These are phyloP conservation scores for Tuber calosporum DNA, from an alignment of 495 filamentous ascomycete genomes.

Conservation along the genomic window DNA sequence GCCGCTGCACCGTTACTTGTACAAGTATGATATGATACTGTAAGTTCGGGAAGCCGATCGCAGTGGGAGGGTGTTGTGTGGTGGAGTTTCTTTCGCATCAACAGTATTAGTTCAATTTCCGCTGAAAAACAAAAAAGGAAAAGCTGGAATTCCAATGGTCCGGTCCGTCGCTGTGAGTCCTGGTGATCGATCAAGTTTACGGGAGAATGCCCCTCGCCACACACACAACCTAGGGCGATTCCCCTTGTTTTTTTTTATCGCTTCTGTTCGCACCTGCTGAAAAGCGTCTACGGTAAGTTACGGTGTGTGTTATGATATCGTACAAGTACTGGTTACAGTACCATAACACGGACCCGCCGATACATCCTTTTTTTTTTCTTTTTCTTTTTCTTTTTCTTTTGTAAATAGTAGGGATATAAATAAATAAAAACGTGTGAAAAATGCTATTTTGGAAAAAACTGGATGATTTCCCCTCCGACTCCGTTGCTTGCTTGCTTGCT, in stretches of 20 bases:
- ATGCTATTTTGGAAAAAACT: not conserved
- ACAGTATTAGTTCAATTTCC: not conserved
- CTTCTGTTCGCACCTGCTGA: not conserved
- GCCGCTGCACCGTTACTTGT: too few relatives aligned
- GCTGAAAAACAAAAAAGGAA: not conserved
- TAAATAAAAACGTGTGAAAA: not conserved
- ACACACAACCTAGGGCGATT: not conserved
- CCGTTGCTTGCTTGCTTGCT: too few relatives aligned
- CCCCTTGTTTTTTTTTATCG: not conserved
- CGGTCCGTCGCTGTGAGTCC: not conserved
- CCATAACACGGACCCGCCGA: too few relatives aligned
- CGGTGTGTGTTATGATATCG: too few relatives aligned
- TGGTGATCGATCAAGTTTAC: not conserved
- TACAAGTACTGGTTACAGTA: too few relatives aligned
- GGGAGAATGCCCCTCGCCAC: not conserved
- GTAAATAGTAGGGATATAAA: not conserved
- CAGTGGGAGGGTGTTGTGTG: not conserved
- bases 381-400: not conserved
- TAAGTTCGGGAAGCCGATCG: not conserved
- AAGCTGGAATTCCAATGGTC: not conserved
- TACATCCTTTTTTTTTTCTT: too few relatives aligned
- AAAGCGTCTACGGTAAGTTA: not conserved
- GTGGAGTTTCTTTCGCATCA: not conserved
- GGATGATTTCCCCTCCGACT: not conserved
- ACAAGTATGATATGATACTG: not conserved